Percentiles rank a stretch among this genome's conserved stretches.
Evolutionary conservation across 2,329 filamentous ascomycete species (phyloP).

Genomic region (Colletotrichum chrysophilum): DNA sequence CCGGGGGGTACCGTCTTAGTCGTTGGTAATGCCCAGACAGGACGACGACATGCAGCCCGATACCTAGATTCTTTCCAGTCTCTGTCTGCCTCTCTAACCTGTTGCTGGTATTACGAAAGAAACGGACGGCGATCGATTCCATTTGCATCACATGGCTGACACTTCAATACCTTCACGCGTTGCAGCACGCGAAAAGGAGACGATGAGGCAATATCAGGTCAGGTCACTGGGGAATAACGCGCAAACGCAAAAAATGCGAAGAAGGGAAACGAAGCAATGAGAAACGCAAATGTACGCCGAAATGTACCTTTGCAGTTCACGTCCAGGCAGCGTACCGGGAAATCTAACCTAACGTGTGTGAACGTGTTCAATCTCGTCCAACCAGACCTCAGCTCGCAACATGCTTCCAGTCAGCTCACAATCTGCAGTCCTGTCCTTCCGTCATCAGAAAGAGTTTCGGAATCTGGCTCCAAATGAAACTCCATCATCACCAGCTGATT

Average conservation of each 20-base stretch:
- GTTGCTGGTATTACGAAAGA: not conserved
- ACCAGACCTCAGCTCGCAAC: not conserved
- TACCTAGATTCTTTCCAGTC: not conserved
- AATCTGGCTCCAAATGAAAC: slow-evolving; percentile 18
- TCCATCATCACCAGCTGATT: not conserved
- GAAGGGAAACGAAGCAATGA: not conserved
- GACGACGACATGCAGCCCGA: not conserved
- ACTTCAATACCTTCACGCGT: not conserved
- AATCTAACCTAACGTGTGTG: not conserved
- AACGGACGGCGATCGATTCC: not conserved
- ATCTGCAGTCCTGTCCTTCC: not conserved
- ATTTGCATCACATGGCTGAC: not conserved
- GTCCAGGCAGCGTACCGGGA: not conserved
- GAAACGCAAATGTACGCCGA: not conserved
- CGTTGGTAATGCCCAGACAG: slow-evolving; percentile 5
- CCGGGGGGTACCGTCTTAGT: slow-evolving; percentile 13
- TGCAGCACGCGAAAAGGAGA: not conserved
- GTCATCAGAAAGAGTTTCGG: slow-evolving; percentile 13
- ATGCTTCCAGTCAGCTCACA: not conserved
- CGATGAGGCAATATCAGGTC: not conserved
- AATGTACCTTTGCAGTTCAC: not conserved
- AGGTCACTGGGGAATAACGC: not conserved
- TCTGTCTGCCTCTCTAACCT: not conserved
- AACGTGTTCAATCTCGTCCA: slow-evolving; percentile 2
- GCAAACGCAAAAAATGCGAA: not conserved